phyloP scores from a whole-genome alignment of 75 land plant species.

The Larix kaempferi region DNA sequence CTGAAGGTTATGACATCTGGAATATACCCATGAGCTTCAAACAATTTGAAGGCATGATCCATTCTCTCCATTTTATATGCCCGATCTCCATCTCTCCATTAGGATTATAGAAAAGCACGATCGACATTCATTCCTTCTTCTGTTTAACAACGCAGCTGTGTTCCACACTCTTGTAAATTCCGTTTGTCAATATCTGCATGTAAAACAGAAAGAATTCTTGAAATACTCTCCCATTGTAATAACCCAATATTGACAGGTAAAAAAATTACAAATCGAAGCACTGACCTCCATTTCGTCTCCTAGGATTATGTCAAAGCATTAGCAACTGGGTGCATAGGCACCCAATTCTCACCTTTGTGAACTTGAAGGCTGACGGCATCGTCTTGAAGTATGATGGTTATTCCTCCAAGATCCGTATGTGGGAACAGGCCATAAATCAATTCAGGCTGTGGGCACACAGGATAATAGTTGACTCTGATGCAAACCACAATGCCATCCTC shows the following conservation, averaged over 20 bases:
- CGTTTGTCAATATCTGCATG: constrained; percentile 28
- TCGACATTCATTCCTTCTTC: constrained; percentile 13
- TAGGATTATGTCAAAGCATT: too few relatives aligned
- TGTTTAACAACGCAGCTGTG: constrained; percentile 31
- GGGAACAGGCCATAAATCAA: constrained; percentile 52
- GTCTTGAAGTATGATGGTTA: constrained; percentile 52
- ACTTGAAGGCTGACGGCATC: constrained; percentile 65
- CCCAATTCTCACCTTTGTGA: constrained; percentile 40
- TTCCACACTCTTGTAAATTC: constrained; percentile 28
- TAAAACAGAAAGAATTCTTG: too few relatives aligned
- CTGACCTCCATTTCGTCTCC: constrained; percentile 71
- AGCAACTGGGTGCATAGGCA: constrained; percentile 52
- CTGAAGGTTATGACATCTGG: too few relatives aligned
- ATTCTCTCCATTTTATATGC: constrained; percentile 2
- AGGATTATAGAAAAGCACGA: constrained; percentile 26
- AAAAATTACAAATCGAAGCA: too few relatives aligned
- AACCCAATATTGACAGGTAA: too few relatives aligned
- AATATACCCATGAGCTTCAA: too few relatives aligned
- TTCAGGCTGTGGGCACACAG: constrained; percentile 70
- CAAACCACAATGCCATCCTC: constrained; percentile 30
- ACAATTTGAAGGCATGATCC: too few relatives aligned
- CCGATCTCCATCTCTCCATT: neutral
- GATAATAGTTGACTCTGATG: constrained; percentile 60
- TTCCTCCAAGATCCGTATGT: constrained; percentile 62
- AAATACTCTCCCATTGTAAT: too few relatives aligned